A percentile compares a stretch with the other conserved stretches of the same genome.
Conservation (phyloP, 2,329 filamentous ascomycete genomes). For the Didymella exigua region DNA sequence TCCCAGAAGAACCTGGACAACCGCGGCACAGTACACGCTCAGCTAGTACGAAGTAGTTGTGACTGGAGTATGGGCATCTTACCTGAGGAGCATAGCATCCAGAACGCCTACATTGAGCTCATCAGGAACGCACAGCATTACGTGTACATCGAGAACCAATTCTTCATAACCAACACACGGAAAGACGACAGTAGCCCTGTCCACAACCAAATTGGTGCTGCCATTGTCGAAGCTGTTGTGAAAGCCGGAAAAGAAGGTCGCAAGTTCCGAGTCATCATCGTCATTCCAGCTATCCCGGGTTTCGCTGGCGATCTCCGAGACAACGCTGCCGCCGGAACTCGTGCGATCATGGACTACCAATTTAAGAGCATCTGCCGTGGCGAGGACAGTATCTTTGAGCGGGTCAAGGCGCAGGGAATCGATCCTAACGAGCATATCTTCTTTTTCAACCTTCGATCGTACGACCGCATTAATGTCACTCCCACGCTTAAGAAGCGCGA, state of each 20-base stretch:
- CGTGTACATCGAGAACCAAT: constrained; percentile 98
- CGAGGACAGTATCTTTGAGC: constrained; percentile 86
- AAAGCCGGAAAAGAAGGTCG: constrained; percentile 78
- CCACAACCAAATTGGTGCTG: constrained; percentile 82
- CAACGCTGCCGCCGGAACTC: constrained; percentile 80
- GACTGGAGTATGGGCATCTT: constrained; percentile 95
- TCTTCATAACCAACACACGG: constrained; percentile 87
- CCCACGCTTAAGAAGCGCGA: constrained; percentile 75
- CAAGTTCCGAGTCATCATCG: constrained; percentile 87
- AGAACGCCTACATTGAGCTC: constrained; percentile 83
- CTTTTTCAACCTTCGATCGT: constrained; percentile 91
- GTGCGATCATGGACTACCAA: constrained; percentile 97
- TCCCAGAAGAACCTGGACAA: constrained; percentile 63
- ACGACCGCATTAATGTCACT: constrained; percentile 89
- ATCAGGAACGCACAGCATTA: constrained; percentile 89
- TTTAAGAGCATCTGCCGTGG: constrained; percentile 95
- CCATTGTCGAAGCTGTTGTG: constrained; percentile 90
- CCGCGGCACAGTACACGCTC: constrained; percentile 77
- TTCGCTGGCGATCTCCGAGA: constrained; percentile 91
- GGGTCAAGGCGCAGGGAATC: constrained; percentile 73
- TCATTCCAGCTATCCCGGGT: constrained; percentile 90
- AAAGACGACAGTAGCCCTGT: constrained; percentile 79
- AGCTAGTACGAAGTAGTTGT: constrained; percentile 85
- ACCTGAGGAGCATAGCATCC: constrained; percentile 76
- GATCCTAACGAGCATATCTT: constrained; percentile 83